These are phyloP conservation scores for Tricholoma furcatifolium DNA, from an alignment of 768 basidiomycete species.

Conservation along the genomic window DNA sequence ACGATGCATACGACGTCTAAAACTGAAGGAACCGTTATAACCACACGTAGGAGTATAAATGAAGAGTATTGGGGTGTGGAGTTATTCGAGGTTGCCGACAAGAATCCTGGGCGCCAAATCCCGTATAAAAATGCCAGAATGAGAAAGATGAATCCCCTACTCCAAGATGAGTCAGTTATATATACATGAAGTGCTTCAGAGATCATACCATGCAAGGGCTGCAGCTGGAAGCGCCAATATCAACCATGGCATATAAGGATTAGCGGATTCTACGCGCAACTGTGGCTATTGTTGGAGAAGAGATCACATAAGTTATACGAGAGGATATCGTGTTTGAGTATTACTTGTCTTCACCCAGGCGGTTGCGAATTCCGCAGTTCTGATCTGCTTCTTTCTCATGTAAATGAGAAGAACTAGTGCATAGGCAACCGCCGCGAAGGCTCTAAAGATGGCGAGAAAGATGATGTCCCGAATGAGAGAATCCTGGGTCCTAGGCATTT, in stretches of 20 bases:
- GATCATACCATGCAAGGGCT: background rate
- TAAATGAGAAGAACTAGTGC: conserved; percentile 3
- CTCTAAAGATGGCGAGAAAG: conserved; percentile 5
- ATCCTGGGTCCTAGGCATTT: background rate
- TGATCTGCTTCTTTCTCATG: background rate
- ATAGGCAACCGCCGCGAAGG: background rate
- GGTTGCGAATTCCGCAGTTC: conserved; percentile 1
- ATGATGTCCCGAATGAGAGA: background rate
- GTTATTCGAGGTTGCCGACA: too few species aligned
- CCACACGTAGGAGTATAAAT: background rate
- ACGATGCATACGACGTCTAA: background rate
- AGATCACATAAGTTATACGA: too few species aligned
- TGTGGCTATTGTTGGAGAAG: too few species aligned
- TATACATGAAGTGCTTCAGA: too few species aligned
- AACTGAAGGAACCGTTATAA: background rate
- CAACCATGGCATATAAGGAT: background rate
- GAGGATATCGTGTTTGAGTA: too few species aligned
- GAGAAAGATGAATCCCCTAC: conserved; percentile 6
- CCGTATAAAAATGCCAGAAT: background rate
- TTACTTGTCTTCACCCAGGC: conserved; percentile 2
- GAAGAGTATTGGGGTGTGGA: too few species aligned
- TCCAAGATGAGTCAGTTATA: background rate
- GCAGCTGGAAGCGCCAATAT: conserved; percentile 5
- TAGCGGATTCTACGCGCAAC: too few species aligned
- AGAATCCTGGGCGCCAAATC: background rate